phyloP scores from a whole-genome alignment of 2,329 filamentous ascomycete species.

The Fusarium sp. region DNA sequence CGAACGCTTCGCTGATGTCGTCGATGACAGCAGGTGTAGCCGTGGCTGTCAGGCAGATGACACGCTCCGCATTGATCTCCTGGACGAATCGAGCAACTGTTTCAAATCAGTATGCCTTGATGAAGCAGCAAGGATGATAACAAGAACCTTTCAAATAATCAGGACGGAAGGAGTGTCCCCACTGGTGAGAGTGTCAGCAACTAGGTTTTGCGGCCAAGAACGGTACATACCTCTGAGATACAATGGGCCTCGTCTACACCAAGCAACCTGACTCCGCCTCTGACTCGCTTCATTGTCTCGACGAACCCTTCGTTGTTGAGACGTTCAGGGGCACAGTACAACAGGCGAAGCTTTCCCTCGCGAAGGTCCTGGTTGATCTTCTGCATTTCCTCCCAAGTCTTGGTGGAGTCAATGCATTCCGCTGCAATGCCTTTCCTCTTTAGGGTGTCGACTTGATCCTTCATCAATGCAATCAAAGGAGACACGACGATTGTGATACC shows the following conservation, averaged over 20 bases:
- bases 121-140: slow-evolving; percentile 13
- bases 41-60: slow-evolving; percentile 70
- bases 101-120: background rate
- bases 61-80: slow-evolving; percentile 66
- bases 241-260: slow-evolving; percentile 70
- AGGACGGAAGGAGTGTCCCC: slow-evolving; percentile 62
- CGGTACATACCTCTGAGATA: slow-evolving; percentile 55
- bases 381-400: slow-evolving; percentile 59
- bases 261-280: slow-evolving; percentile 66
- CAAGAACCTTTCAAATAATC: slow-evolving; percentile 60
- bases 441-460: slow-evolving; percentile 69
- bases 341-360: slow-evolving; percentile 60
- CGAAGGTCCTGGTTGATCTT: slow-evolving; percentile 52
- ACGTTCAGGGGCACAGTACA: slow-evolving; percentile 69
- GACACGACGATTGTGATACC: slow-evolving; percentile 68
- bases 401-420: slow-evolving; percentile 67
- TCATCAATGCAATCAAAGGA: slow-evolving; percentile 68
- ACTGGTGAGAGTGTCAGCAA: slow-evolving; percentile 45
- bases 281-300: slow-evolving; percentile 63
- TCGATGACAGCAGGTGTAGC: slow-evolving; percentile 66
- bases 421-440: slow-evolving; percentile 61
- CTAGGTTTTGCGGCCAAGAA: rapidly evolving
- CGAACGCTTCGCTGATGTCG: slow-evolving; percentile 65
- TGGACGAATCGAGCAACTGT: slow-evolving; percentile 64
- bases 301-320: slow-evolving; percentile 71